These are phyloP conservation scores for Talaromyces sp. DNA, from an alignment of 2,329 filamentous ascomycete genomes.

Conservation along the genomic window DNA sequence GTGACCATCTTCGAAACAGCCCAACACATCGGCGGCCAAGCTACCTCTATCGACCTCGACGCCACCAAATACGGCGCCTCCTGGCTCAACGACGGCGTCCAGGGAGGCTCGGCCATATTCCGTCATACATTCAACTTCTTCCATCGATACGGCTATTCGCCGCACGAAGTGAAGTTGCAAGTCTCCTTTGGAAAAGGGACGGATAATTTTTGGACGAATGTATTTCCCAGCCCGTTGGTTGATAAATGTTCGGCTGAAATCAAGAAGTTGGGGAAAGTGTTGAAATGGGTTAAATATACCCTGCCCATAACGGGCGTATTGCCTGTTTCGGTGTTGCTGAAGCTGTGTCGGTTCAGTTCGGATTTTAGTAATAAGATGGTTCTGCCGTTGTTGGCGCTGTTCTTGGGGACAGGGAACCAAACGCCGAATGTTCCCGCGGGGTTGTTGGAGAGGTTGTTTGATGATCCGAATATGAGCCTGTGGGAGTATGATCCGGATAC, in stretches of 20 bases:
- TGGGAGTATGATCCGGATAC: conserved; percentile 60
- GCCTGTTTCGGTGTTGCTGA: conserved; percentile 63
- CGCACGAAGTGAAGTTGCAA: conserved; percentile 59
- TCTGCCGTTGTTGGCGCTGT: conserved; percentile 69
- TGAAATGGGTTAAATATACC: conserved; percentile 56
- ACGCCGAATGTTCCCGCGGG: conserved; percentile 69
- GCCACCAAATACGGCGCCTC: conserved; percentile 56
- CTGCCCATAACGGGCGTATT: conserved; percentile 58
- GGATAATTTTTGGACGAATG: conserved; percentile 62
- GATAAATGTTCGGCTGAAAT: conserved; percentile 58
- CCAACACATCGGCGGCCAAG: conserved; percentile 60
- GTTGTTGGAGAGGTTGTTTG: conserved; percentile 62
- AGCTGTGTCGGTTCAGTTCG: conserved; percentile 65
- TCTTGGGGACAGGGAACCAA: conserved; percentile 73
- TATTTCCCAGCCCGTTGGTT: conserved; percentile 58
- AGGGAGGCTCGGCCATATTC: conserved; percentile 61
- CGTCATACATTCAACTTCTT: conserved; percentile 64
- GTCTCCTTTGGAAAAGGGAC: conserved; percentile 60
- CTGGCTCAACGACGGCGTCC: conserved; percentile 63
- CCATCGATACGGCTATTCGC: conserved; percentile 55
- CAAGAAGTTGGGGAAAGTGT: conserved; percentile 53
- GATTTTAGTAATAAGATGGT: conserved; percentile 72
- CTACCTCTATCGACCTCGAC: conserved; percentile 58
- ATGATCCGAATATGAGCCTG: conserved; percentile 59
- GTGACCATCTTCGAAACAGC: conserved; percentile 63